phyloP scores from a whole-genome alignment of 352 stramenopile species.

The Aphanomyces astaci region DNA sequence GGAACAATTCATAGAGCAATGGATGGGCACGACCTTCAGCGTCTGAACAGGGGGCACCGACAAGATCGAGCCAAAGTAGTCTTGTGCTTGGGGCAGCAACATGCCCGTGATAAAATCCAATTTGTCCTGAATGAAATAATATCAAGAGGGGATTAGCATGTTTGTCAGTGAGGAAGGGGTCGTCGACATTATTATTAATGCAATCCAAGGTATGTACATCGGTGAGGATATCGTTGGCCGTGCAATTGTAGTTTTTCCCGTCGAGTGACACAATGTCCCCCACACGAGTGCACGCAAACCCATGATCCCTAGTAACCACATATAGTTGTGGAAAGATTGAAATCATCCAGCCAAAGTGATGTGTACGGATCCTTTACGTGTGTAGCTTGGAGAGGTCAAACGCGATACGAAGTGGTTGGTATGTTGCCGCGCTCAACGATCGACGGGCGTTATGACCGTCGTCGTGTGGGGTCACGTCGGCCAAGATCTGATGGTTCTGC shows the following conservation, averaged over 20 bases:
- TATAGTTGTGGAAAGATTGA: no score
- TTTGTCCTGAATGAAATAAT: slow-evolving; percentile 32
- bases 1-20: no score
- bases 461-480: neutral
- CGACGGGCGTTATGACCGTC: neutral
- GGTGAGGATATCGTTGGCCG: slow-evolving; percentile 48
- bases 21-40: neutral
- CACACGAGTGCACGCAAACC: slow-evolving; percentile 43
- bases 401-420: slow-evolving; percentile 42
- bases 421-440: neutral
- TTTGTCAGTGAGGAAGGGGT: no score
- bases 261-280: slow-evolving; percentile 46
- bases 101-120: slow-evolving; percentile 59
- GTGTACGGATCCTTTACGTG: slow-evolving; percentile 26
- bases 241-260: slow-evolving; percentile 41
- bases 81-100: slow-evolving; percentile 48
- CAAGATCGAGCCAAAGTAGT: slow-evolving; percentile 51
- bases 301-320: slow-evolving; percentile 54
- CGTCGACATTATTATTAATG: no score
- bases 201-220: neutral
- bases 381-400: slow-evolving; percentile 71
- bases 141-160: no score
- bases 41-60: slow-evolving; percentile 48
- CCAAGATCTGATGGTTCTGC: neutral
- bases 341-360: neutral